Conservation (phyloP, 2,329 filamentous ascomycete species). For the Epichloe typhina region DNA sequence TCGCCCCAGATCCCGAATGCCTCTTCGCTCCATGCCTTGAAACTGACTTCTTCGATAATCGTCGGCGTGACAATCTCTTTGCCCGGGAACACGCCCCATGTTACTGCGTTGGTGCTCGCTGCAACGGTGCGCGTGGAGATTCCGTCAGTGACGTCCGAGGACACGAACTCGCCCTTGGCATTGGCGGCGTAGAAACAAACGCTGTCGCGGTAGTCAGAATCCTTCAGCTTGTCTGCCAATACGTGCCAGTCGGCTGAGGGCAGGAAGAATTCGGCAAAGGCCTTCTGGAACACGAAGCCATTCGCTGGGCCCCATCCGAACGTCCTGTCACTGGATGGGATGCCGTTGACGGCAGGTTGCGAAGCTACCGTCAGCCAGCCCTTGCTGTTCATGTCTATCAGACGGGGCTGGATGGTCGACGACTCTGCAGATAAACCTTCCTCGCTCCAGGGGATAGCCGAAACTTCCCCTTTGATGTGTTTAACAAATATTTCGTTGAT, state of each 20-base stretch:
- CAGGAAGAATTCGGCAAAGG: slow-evolving; percentile 94
- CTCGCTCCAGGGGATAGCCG: slow-evolving; percentile 87
- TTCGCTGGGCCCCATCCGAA: slow-evolving; percentile 91
- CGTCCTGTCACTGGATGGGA: slow-evolving; percentile 59
- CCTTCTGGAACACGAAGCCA: slow-evolving; percentile 96
- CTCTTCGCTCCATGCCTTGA: slow-evolving; percentile 88
- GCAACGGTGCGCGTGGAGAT: slow-evolving; percentile 20
- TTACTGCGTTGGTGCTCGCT: slow-evolving; percentile 76
- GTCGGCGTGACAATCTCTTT: slow-evolving; percentile 96
- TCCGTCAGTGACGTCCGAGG: slow-evolving; percentile 42
- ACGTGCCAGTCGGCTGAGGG: slow-evolving; percentile 56
- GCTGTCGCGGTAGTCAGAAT: slow-evolving; percentile 45
- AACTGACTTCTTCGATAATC: slow-evolving; percentile 91
- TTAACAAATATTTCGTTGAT: slow-evolving; percentile 69
- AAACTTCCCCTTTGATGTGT: slow-evolving; percentile 66
- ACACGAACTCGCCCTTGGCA: slow-evolving; percentile 60
- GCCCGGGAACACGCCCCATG: slow-evolving; percentile 88
- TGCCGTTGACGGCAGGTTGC: slow-evolving; percentile 83
- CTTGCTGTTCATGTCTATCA: slow-evolving; percentile 61
- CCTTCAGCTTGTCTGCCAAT: slow-evolving; percentile 50
- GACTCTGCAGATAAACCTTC: slow-evolving; percentile 78
- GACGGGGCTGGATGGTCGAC: slow-evolving; percentile 59
- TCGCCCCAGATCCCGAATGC: slow-evolving; percentile 92
- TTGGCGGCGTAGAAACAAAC: slow-evolving; percentile 87
- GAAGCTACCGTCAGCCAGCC: slow-evolving; percentile 97